Conservation (phyloP, 2,329 filamentous ascomycete genomes). For the Ceratocystis diversiconidia region DNA sequence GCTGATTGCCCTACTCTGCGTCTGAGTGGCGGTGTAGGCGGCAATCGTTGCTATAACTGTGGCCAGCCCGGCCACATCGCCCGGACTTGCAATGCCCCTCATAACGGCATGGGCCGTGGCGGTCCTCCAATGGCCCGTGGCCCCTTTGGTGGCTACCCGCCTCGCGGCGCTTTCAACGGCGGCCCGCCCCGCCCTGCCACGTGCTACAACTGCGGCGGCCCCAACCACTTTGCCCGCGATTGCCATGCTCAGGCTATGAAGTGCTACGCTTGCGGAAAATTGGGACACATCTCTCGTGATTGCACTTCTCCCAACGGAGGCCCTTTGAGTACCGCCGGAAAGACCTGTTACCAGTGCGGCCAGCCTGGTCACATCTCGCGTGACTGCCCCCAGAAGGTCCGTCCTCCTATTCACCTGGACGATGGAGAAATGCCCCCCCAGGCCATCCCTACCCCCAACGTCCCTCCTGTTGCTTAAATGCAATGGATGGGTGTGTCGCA, state of each 20-base stretch:
- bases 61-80: constrained; percentile 86
- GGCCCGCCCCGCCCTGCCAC: constrained; percentile 46
- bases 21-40: constrained; percentile 65
- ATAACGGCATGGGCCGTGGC: constrained; percentile 53
- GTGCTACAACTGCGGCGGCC: constrained; percentile 65
- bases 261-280: constrained; percentile 93
- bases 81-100: constrained; percentile 64
- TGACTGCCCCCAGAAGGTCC: constrained; percentile 68
- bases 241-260: constrained; percentile 98
- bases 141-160: constrained; percentile 44
- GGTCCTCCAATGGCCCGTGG: constrained; percentile 51
- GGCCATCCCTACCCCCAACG: constrained; percentile 6
- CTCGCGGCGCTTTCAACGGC: constrained; percentile 60
- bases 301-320: constrained; percentile 96
- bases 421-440: not conserved
- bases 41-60: constrained; percentile 93
- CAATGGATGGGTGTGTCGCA: not conserved
- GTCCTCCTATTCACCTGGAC: constrained; percentile 19
- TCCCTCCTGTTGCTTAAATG: constrained; percentile 26
- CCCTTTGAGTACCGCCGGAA: constrained; percentile 85
- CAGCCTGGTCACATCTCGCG: constrained; percentile 92
- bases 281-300: constrained; percentile 83
- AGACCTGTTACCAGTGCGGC: constrained; percentile 97
- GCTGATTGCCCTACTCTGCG: constrained; percentile 96
- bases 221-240: constrained; percentile 96